Percentiles rank a stretch among this genome's conserved stretches.
Evolutionary conservation across 2,329 filamentous ascomycete species (phyloP).

Genomic region (Phialophora macrospora): DNA sequence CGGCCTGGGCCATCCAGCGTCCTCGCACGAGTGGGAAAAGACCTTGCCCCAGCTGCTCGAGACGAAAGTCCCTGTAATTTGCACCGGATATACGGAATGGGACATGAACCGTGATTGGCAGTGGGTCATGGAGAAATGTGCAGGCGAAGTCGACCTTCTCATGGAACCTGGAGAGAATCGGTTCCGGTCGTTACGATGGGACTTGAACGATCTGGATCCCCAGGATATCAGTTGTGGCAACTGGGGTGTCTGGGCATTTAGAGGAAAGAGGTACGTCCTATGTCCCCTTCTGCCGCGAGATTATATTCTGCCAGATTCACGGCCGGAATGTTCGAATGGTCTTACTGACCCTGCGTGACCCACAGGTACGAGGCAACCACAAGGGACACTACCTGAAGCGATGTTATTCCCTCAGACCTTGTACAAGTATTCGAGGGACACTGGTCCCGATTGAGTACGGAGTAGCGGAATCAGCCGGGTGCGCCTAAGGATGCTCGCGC

Average conservation of each 20-base stretch:
- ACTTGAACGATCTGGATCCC: slow-evolving; percentile 92
- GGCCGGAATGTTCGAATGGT: neutral
- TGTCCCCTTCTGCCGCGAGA: neutral
- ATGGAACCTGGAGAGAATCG: slow-evolving; percentile 91
- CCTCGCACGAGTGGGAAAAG: slow-evolving; percentile 89
- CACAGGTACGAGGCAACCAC: slow-evolving; percentile 40
- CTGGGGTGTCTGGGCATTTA: slow-evolving; percentile 96
- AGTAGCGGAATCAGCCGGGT: neutral
- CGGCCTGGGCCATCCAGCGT: slow-evolving; percentile 90
- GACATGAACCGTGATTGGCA: slow-evolving; percentile 93
- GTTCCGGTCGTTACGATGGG: slow-evolving; percentile 94
- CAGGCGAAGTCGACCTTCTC: slow-evolving; percentile 88
- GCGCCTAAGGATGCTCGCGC: neutral
- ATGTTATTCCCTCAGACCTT: neutral
- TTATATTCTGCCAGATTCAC: neutral
- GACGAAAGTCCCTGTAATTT: slow-evolving; percentile 93
- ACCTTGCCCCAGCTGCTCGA: slow-evolving; percentile 88
- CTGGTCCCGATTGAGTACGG: neutral
- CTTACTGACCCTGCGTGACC: slow-evolving; percentile 24
- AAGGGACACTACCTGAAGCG: slow-evolving; percentile 20
- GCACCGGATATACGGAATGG: slow-evolving; percentile 92
- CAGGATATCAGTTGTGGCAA: slow-evolving; percentile 95
- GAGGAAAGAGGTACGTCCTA: slow-evolving; percentile 81
- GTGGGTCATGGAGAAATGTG: slow-evolving; percentile 83
- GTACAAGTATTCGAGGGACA: slow-evolving; percentile 1